A percentile compares a stretch with the other conserved stretches of the same genome.
phyloP scores from a whole-genome alignment of 2,329 filamentous ascomycete species.

The Colletotrichum musicola region DNA sequence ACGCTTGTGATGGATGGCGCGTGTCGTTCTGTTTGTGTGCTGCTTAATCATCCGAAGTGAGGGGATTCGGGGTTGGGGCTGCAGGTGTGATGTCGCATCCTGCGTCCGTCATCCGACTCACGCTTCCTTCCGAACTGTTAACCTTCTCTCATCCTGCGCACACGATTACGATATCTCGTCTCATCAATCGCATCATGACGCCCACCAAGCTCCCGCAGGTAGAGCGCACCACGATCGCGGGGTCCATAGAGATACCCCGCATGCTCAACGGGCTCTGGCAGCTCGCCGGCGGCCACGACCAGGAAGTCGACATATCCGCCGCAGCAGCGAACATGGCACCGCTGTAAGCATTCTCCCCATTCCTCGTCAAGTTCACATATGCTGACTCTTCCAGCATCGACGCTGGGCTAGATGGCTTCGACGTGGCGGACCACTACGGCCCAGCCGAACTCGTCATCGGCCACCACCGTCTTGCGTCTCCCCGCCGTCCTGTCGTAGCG shows the following conservation, averaged over 20 bases:
- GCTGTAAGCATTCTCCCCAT: neutral
- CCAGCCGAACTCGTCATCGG: constrained; percentile 32
- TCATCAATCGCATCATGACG: neutral
- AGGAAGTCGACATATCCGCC: constrained; percentile 13
- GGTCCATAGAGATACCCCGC: constrained; percentile 36
- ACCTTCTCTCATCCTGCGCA: too few species aligned
- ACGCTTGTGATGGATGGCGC: too few species aligned
- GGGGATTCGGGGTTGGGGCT: too few species aligned
- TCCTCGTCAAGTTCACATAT: too few species aligned
- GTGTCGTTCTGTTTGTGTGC: neutral
- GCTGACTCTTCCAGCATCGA: constrained; percentile 12
- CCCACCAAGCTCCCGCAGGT: neutral
- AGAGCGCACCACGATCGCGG: constrained; percentile 31
- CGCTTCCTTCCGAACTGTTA: too few species aligned
- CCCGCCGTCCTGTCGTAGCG: neutral
- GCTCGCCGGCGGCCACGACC: constrained; percentile 31
- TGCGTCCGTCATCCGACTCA: too few species aligned
- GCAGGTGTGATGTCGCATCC: too few species aligned
- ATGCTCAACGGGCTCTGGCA: constrained; percentile 36
- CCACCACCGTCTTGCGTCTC: neutral
- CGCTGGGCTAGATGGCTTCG: constrained; percentile 45
- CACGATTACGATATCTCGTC: too few species aligned
- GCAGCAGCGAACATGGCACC: constrained; percentile 18
- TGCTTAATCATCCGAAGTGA: too few species aligned
- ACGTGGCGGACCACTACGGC: constrained; percentile 54